Conservation (phyloP, 2,329 filamentous ascomycete species). For the Arthrocladium fulminans region DNA sequence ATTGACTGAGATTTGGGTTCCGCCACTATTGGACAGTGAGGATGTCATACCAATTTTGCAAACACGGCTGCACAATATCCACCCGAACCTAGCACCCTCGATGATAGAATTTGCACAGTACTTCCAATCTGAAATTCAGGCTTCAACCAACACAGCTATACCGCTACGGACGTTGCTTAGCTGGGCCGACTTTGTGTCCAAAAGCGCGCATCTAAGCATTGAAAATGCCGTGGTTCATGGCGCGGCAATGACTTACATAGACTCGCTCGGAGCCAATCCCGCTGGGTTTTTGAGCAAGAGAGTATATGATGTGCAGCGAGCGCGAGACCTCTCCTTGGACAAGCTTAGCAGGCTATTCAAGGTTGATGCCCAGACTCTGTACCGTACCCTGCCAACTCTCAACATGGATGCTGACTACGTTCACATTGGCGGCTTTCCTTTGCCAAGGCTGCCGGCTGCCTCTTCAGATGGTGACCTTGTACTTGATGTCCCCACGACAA, state of each 20-base stretch:
- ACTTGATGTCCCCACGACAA: conserved; percentile 82
- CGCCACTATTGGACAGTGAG: conserved; percentile 70
- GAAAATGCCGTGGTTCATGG: conserved; percentile 62
- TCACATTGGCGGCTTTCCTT: conserved; percentile 62
- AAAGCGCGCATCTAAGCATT: conserved; percentile 42
- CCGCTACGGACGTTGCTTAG: conserved; percentile 87
- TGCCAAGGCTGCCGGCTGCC: conserved; percentile 36
- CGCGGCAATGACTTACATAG: conserved; percentile 89
- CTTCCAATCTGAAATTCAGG: conserved; percentile 76
- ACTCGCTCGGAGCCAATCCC: conserved; percentile 89
- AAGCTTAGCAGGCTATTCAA: conserved; percentile 61
- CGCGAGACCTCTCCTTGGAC: conserved; percentile 63
- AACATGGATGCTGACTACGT: conserved; percentile 46
- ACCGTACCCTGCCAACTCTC: conserved; percentile 55
- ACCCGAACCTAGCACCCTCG: conserved; percentile 51
- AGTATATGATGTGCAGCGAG: conserved; percentile 57
- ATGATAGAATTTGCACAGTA: conserved; percentile 86
- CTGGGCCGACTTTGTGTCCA: conserved; percentile 90
- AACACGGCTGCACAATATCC: conserved; percentile 56
- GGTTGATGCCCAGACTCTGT: conserved; percentile 55
- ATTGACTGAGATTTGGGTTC: conserved; percentile 98
- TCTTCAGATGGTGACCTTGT: conserved; percentile 57
- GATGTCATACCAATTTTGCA: conserved; percentile 82
- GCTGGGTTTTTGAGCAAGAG: conserved; percentile 73
- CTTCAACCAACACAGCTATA: conserved; percentile 65